These are phyloP conservation scores for Yarrowia sp. DNA, from an alignment of 805 yeast species.

Conservation along the genomic window DNA sequence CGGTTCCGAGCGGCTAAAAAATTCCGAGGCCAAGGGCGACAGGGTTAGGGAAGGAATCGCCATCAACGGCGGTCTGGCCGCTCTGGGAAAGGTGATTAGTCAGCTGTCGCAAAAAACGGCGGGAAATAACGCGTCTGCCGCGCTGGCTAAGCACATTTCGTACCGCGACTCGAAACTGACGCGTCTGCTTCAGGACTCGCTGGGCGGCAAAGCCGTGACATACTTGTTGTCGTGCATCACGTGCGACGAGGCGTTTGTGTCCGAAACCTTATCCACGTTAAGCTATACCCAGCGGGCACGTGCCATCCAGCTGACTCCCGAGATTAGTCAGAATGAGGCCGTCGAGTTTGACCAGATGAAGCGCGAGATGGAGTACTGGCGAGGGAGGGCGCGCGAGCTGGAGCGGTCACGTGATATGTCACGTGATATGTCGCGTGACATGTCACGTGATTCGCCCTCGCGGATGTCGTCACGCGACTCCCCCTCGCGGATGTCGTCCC, in stretches of 20 bases:
- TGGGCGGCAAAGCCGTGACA: slow-evolving; percentile 88
- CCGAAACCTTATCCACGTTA: slow-evolving; percentile 45
- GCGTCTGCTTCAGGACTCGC: slow-evolving; percentile 75
- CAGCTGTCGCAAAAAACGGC: slow-evolving; percentile 46
- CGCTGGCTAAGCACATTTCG: slow-evolving; percentile 51
- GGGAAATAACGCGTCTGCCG: slow-evolving; percentile 16
- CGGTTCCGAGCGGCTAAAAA: slow-evolving; percentile 67
- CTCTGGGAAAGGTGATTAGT: slow-evolving; percentile 65
- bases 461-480: not conserved
- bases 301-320: slow-evolving; percentile 45
- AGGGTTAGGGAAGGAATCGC: slow-evolving; percentile 69
- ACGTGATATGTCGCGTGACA: not conserved
- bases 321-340: slow-evolving; percentile 42
- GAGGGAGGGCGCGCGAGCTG: slow-evolving; percentile 1
- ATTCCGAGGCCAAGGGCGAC: slow-evolving; percentile 59
- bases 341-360: slow-evolving; percentile 42
- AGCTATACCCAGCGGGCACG: slow-evolving; percentile 45
- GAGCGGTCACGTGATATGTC: slow-evolving; percentile 3
- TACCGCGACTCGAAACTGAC: slow-evolving; percentile 75
- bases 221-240: slow-evolving; percentile 83
- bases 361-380: slow-evolving; percentile 42
- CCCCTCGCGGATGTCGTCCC: not conserved
- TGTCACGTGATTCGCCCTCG: not conserved
- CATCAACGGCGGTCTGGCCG: slow-evolving; percentile 70
- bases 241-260: slow-evolving; percentile 47